A percentile compares a stretch with the other conserved stretches of the same genome.
Conservation (phyloP, 768 basidiomycete species). For the Chalciporus sphaerocephalus region DNA sequence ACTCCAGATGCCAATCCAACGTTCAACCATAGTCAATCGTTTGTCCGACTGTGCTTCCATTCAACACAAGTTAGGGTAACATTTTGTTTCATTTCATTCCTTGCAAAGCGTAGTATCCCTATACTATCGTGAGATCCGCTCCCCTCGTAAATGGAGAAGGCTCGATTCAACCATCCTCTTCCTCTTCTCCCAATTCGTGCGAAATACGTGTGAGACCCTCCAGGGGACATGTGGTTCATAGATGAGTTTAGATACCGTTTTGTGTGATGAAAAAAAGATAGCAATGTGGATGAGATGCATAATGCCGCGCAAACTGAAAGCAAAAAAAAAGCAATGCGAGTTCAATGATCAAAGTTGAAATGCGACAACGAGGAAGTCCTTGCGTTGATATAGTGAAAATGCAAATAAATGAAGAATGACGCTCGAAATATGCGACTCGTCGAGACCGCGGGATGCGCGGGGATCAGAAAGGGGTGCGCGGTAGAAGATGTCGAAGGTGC, state of each 20-base stretch:
- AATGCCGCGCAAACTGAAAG: conserved; percentile 19
- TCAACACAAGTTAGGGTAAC: conserved; percentile 17
- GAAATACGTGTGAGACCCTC: conserved; percentile 19
- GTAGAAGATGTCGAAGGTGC: conserved; percentile 4
- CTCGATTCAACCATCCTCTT: conserved; percentile 8
- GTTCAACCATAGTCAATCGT: not conserved
- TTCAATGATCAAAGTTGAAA: conserved; percentile 27
- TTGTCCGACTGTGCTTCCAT: not conserved
- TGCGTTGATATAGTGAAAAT: not conserved
- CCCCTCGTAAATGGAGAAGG: conserved; percentile 12
- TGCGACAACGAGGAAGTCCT: conserved; percentile 16
- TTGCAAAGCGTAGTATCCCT: conserved; percentile 22
- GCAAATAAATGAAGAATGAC: conserved; percentile 3
- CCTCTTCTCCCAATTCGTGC: conserved; percentile 8
- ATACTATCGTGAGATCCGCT: conserved; percentile 25
- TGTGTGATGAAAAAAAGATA: conserved; percentile 15
- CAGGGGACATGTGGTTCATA: conserved; percentile 22
- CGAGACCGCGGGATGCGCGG: conserved; percentile 16
- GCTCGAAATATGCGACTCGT: conserved; percentile 1
- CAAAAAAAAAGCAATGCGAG: conserved; percentile 19
- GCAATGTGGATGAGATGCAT: conserved; percentile 31
- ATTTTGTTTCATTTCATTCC: conserved; percentile 48
- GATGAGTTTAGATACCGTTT: conserved; percentile 31
- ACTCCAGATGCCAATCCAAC: not conserved
- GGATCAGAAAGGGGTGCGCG: conserved; percentile 16